Evolutionary conservation across 2,329 filamentous ascomycete species (phyloP).

Genomic region (Claviceps spartinae): DNA sequence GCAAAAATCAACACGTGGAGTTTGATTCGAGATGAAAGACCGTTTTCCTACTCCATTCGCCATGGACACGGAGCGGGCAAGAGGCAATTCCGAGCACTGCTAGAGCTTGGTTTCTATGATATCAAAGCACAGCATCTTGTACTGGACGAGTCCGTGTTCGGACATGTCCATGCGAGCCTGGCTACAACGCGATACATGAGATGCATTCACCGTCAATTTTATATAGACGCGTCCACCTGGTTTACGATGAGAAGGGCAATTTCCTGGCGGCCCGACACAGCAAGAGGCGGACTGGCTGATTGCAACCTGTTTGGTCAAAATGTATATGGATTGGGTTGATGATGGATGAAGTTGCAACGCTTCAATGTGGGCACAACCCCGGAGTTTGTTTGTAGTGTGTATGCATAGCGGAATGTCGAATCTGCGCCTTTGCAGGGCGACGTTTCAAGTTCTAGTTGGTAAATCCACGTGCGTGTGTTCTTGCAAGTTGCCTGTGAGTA

Average conservation of each 20-base stretch:
- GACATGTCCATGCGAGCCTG: not conserved
- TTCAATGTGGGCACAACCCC: not conserved
- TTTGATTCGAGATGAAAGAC: not conserved
- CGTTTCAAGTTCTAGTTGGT: not conserved
- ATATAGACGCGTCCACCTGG: not conserved
- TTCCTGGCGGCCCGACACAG: not conserved
- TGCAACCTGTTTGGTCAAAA: not conserved
- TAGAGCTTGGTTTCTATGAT: conserved; percentile 3
- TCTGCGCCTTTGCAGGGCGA: not conserved
- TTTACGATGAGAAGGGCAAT: not conserved
- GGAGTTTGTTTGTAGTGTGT: not conserved
- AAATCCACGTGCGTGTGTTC: not conserved
- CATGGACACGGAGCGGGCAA: conserved; percentile 3
- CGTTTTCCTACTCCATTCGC: not conserved
- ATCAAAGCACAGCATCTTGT: conserved; percentile 2
- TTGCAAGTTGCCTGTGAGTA: not conserved
- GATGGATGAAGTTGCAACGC: not conserved
- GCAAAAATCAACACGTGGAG: not conserved
- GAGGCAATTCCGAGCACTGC: conserved; percentile 16
- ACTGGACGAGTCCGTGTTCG: conserved; percentile 3
- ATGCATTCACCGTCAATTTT: conserved; percentile 2
- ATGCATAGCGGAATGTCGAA: not conserved
- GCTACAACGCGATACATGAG: not conserved
- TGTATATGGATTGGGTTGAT: not conserved
- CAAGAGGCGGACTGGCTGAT: not conserved